Percentiles rank a stretch among this genome's conserved stretches.
Conservation (phyloP, 768 basidiomycete species). For the Lentinula edodes region DNA sequence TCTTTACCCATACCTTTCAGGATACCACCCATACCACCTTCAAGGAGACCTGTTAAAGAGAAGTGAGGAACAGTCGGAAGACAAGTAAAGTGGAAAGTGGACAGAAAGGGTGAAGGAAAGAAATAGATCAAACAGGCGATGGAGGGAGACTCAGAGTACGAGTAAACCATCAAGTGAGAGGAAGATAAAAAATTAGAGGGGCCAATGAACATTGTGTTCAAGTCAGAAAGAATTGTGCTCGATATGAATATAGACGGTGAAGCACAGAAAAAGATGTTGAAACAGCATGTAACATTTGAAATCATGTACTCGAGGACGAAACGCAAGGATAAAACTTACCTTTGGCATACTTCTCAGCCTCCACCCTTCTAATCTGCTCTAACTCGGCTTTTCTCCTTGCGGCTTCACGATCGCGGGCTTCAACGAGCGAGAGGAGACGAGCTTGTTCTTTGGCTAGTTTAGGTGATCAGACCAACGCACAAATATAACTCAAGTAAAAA, state of each 20-base stretch:
- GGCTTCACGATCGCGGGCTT: slow-evolving; percentile 18
- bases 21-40: background rate
- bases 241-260: no score
- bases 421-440: background rate
- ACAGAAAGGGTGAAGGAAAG: background rate
- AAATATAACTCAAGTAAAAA: background rate
- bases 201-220: no score
- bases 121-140: background rate
- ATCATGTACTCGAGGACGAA: no score
- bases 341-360: slow-evolving; percentile 86
- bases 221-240: no score
- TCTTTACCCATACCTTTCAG: slow-evolving; percentile 76
- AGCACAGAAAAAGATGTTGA: no score
- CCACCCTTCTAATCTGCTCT: slow-evolving; percentile 66
- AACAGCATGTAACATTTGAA: no score
- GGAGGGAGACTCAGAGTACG: background rate
- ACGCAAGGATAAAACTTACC: slow-evolving; percentile 17
- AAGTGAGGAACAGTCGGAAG: background rate
- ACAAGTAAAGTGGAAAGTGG: background rate
- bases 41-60: background rate
- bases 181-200: background rate
- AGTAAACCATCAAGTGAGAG: no score
- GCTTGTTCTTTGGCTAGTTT: slow-evolving; percentile 1
- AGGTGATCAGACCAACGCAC: background rate
- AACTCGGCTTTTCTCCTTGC: slow-evolving; percentile 31